Evolutionary conservation across 495 filamentous ascomycete genomes (phyloP).

Genomic region (Annulohypoxylon moriforme): DNA sequence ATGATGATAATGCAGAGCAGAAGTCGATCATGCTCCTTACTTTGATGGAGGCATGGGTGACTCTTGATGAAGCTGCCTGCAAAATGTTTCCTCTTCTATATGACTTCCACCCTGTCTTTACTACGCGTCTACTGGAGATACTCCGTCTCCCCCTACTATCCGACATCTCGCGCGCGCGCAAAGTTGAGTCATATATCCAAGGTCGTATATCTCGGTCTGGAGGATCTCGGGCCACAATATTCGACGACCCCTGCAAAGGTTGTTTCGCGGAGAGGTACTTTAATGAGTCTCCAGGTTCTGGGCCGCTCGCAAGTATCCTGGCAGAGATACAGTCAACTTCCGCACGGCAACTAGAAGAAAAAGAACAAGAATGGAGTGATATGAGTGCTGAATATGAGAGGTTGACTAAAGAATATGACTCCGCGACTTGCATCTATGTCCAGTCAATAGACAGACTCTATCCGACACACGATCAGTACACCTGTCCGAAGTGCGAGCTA

Average conservation of each 20-base stretch:
- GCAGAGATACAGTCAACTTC: slow-evolving; percentile 50
- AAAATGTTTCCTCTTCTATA: slow-evolving; percentile 50
- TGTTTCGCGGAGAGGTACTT: slow-evolving; percentile 64
- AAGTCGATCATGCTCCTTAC: slow-evolving; percentile 57
- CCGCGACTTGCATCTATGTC: slow-evolving; percentile 43
- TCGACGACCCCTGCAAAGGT: slow-evolving; percentile 53
- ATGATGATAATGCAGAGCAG: slow-evolving; percentile 58
- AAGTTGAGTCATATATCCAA: slow-evolving; percentile 59
- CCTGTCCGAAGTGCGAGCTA: slow-evolving; percentile 51
- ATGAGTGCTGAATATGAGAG: slow-evolving; percentile 53
- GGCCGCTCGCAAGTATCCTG: slow-evolving; percentile 44
- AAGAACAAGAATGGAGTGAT: slow-evolving; percentile 56
- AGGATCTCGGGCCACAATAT: slow-evolving; percentile 53
- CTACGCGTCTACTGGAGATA: slow-evolving; percentile 57
- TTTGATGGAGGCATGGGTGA: slow-evolving; percentile 56
- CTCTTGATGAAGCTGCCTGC: slow-evolving; percentile 51
- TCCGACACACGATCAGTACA: slow-evolving; percentile 30
- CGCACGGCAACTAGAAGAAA: slow-evolving; percentile 36
- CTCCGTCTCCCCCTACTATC: slow-evolving; percentile 53
- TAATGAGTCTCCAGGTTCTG: slow-evolving; percentile 43
- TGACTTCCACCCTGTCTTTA: slow-evolving; percentile 55
- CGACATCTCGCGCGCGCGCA: slow-evolving; percentile 59
- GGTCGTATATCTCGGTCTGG: slow-evolving; percentile 38
- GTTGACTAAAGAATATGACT: slow-evolving; percentile 52
- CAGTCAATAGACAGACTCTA: slow-evolving; percentile 8